Evolutionary conservation across 2,329 filamentous ascomycete genomes (phyloP).

Genomic region (Claviceps pusilla): DNA sequence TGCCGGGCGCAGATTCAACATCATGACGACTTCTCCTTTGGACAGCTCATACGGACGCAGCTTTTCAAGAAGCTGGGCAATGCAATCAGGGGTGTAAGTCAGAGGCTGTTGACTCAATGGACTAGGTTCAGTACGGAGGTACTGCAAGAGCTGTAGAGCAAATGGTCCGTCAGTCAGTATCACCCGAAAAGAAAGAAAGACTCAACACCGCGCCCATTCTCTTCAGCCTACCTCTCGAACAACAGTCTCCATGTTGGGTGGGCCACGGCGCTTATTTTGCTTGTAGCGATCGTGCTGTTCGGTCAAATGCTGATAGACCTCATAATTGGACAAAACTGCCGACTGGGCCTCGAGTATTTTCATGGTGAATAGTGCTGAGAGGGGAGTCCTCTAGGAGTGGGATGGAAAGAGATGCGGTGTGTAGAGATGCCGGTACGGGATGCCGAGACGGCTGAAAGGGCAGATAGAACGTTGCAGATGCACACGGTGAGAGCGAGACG

Average conservation of each 20-base stretch:
- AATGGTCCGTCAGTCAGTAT: not conserved
- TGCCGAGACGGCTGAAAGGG: not conserved
- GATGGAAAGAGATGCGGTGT: not conserved
- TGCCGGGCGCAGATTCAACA: conserved; percentile 49
- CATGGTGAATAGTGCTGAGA: conserved; percentile 24
- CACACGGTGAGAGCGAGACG: not conserved
- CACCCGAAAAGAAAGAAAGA: not conserved
- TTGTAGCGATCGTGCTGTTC: conserved; percentile 40
- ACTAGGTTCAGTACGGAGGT: conserved; percentile 38
- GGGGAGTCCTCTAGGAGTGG: no score
- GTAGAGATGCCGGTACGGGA: no score
- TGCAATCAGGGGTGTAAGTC: conserved; percentile 37
- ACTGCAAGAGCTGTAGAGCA: conserved; percentile 38
- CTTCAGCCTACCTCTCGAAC: conserved; percentile 42
- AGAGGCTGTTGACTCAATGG: conserved; percentile 40
- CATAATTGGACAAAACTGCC: conserved; percentile 56
- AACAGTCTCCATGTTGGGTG: conserved; percentile 44
- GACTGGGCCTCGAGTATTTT: conserved; percentile 59
- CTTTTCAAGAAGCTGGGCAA: conserved; percentile 37
- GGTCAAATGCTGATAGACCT: conserved; percentile 52
- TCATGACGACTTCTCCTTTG: conserved; percentile 55
- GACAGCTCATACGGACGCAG: conserved; percentile 44
- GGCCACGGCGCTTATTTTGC: conserved; percentile 33
- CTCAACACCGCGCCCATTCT: not conserved
- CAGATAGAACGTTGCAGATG: not conserved